These are phyloP conservation scores for Phytophthora chlamydospora DNA, from an alignment of 352 stramenopile genomes.

Conservation along the genomic window DNA sequence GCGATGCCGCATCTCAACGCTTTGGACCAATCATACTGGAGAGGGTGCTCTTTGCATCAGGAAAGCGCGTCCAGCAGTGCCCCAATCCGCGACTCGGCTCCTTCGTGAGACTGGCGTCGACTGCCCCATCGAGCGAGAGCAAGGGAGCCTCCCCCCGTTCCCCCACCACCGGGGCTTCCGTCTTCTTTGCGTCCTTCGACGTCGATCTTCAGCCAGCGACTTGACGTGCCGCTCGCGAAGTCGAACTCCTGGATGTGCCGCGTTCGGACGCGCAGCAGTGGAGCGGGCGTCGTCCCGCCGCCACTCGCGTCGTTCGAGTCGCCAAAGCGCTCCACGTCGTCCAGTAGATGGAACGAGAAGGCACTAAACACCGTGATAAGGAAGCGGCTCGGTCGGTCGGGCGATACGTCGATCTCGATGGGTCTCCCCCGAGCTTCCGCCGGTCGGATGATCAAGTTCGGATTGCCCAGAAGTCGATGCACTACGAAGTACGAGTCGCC, in stretches of 20 bases:
- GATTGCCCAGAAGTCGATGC: constrained; percentile 72
- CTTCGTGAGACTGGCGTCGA: constrained; percentile 42
- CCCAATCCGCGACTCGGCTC: constrained; percentile 42
- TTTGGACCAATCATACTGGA: no score
- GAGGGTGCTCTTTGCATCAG: no score
- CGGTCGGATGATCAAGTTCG: constrained; percentile 75
- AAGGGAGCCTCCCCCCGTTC: constrained; percentile 10
- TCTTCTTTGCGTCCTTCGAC: constrained; percentile 66
- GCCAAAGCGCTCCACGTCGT: constrained; percentile 78
- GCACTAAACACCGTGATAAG: constrained; percentile 80
- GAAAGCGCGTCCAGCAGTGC: constrained; percentile 48
- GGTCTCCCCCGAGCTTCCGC: constrained; percentile 69
- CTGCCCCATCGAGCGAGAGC: constrained; percentile 30
- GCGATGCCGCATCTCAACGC: no score
- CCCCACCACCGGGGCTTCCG: constrained; percentile 22
- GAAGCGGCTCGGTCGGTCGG: constrained; percentile 61
- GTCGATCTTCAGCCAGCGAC: constrained; percentile 67
- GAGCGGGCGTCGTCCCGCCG: constrained; percentile 54
- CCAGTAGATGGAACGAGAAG: constrained; percentile 80
- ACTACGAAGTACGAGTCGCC: constrained; percentile 86
- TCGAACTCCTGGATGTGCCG: constrained; percentile 85
- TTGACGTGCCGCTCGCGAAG: constrained; percentile 71
- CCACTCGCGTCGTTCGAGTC: constrained; percentile 38
- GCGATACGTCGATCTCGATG: constrained; percentile 76
- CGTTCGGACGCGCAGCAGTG: constrained; percentile 68